Evolutionary conservation across 163 green algal genomes (phyloP), one percentile per base, ranked within the genome.

Genomic region (Scenedesmus sp.): DNA sequence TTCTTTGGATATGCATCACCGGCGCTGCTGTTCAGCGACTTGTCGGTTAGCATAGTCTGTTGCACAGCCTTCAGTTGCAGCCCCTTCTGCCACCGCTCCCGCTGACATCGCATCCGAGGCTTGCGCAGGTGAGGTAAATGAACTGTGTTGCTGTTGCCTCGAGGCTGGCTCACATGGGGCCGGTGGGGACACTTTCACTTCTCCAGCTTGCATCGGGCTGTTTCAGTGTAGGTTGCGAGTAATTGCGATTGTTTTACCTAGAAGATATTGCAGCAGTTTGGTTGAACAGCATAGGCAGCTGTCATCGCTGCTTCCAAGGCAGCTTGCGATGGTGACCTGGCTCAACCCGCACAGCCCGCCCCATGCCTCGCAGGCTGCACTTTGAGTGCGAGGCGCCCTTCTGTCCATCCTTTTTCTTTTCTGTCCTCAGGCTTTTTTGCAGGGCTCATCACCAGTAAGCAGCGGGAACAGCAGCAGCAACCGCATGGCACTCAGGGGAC

Each of bases 21-120:
- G 65, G 65, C 65, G 65, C 65, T 76, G 65, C 65, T 76, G 6
- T 20, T 40, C 6, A 40, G 65, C 61, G 61, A 22, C 65, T 76
- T 76, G 65, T 76, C 65, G 65, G 65, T 76, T 76, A 72, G 65
- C 65, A 76, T 24, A 40, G 65, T 76, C 65, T 76, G 65, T 76
- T 76, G 65, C 30, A 76, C 65, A 76, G 65, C 65, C 65, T 76
- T 76, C 65, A 40, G 65, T 76, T 76, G 65, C 65, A 76, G 16
- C 65, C 35, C 61, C 65, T 40, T 76, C 65, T 30, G 65, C 65
- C 30, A 76, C 30, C 65, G 30, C 40, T 76, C 65, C 65, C 30
- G 30, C 65, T 76, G 30, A 40, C 30, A 76, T 40, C 65, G 30
- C 65, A 76, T 6, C 18, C 65, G 30, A 76, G 30, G 30, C 30